Evolutionary conservation across 2,329 filamentous ascomycete genomes (phyloP), one percentile per base, ranked within the genome.

Genomic region (Apiospora marii): DNA sequence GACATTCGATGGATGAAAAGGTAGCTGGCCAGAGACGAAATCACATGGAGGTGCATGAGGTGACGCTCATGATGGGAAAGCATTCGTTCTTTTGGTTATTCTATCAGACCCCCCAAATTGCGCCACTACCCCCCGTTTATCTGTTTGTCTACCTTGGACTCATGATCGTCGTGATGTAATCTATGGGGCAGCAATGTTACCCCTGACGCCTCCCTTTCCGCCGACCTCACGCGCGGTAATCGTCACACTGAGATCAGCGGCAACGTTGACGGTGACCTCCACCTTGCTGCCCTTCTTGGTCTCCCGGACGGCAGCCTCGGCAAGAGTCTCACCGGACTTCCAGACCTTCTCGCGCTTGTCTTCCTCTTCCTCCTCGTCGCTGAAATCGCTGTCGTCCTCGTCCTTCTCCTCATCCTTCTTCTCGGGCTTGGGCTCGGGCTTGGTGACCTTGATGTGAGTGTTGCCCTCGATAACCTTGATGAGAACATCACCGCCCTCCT

Each of bases 401-500:
- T 90, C 88, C 0, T 88, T 87, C 43, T 89, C 88, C 48, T 89
- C 88, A 37, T 89, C 88, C 48, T 89, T 88, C 64, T 84, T 84
- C 78, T 94, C 93, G 73, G 90, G 77, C 87, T 94, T 94, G 74
- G 92, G 90, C 85, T 96, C 93, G 48, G 94, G 92, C 86, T 96
- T 94, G 75, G 94, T 96, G 79, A 98, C 92, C 85, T 97, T 97
- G 87, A 98, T 98, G 83, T 97, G 93, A 58, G 94, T 92, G 77
- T 90, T 89, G 77, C 94, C 96, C 87, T 99, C 96, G 76, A 92
- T 94, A 71, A 99, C 89, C 84, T 93, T 94, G 82, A 99, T 86
- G 16, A 98, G 87, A 4, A 98, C 93, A 79, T 98, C 93, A 70
- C 96, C 96, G 74, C 95, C 95, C 67, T 92, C 90, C 82, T 93